Conservation (phyloP, 495 filamentous ascomycete species). For the Trypethelium eluteriae region DNA sequence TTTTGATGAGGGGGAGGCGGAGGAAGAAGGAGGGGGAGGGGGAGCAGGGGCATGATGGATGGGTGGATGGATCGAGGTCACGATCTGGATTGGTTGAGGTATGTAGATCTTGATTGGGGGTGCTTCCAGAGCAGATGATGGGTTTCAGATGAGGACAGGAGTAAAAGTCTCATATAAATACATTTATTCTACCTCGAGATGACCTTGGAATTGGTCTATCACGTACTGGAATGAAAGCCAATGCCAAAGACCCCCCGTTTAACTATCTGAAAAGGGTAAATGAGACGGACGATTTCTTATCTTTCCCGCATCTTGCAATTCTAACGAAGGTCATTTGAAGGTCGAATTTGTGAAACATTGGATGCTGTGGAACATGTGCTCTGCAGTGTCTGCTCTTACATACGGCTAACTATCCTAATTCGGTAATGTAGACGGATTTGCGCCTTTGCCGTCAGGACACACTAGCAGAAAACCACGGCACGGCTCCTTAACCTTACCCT, state of each 20-base stretch:
- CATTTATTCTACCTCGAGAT: not conserved
- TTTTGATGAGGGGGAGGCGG: not conserved
- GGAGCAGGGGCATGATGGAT: no score
- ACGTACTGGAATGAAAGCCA: not conserved
- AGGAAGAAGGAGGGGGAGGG: no score
- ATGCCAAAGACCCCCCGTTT: not conserved
- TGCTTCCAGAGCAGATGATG: not conserved
- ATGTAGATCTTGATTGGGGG: not conserved
- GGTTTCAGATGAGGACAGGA: not conserved
- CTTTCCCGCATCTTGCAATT: not conserved
- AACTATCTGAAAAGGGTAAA: not conserved
- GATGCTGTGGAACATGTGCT: not conserved
- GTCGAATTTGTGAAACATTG: not conserved
- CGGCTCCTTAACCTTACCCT: no score
- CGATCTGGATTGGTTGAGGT: not conserved
- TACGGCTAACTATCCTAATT: not conserved
- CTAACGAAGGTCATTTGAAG: not conserved
- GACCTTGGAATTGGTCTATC: not conserved
- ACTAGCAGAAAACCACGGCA: not conserved
- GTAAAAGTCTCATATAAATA: not conserved
- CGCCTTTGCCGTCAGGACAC: not conserved
- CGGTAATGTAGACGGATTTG: not conserved
- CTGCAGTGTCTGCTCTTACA: not conserved
- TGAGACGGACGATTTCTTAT: not conserved
- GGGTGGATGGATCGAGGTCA: no score